Base-by-base conservation (phyloP, 2,329 filamentous ascomycete genomes). In the Penicillium sp. region DNA sequence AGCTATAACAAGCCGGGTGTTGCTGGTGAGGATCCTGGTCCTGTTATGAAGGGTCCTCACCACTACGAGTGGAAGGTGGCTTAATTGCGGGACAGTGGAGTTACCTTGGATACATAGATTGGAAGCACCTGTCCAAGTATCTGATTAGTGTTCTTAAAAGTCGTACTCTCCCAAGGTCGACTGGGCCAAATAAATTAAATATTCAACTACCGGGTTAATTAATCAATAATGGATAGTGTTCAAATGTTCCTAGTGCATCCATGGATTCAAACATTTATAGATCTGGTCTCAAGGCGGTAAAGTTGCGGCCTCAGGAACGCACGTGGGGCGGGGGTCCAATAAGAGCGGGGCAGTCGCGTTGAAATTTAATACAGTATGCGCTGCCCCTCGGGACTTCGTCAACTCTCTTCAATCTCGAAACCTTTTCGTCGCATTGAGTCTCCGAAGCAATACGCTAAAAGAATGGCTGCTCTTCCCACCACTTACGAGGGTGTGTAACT, bases 41-140 rank as follows among this genome's bases (percentile, higher is more conserved):
- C 78, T 56, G 79, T 84, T 2, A 74, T 73, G 59, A 85, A 82
- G 61, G 86, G 86, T 2, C 79, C 81, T 63, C 79, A 86, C 70
- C 85, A 87, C 66, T 87, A 83, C 65, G 86, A 89, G 70, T 89
- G 86, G 86, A 53, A 53, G 52, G 52, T 53, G 22, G 52, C 52
- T 39, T 53, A 53, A 51, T 16, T 13, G 4, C 27, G 16, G 48
- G 43, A 21, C 27, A 9, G 33, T 11, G 5, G 43, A 26, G 3
- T 13, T 2, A 29, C 5, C 8, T 4, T 31, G n/a, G 26, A 53
- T 58, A 55, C 52, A 60, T 58, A 41, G 39, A 41, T 41, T 41
- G 39, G 39, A 41, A 22, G 19, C 8, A 39, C 16, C 5, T 7
- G 31, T 14, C 19, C 35, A 9, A 19, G 35, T 39, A 3, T 39